phyloP scores from a whole-genome alignment of 164 flowering plant species.

The Berberis vulgaris region DNA sequence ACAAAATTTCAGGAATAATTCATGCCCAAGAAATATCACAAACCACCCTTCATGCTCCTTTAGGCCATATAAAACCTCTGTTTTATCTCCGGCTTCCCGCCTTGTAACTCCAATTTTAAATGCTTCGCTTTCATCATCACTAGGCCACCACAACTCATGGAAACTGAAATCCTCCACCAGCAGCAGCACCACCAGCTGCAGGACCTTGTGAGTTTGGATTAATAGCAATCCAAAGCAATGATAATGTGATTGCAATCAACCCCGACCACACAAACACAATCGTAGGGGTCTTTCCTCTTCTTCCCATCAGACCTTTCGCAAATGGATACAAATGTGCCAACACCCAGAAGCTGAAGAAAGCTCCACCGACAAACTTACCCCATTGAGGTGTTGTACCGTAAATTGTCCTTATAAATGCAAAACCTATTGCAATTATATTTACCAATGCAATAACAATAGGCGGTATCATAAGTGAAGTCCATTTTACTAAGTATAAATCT shows the following conservation, averaged over 20 bases:
- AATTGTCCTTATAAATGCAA: constrained; percentile 47
- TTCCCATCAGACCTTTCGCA: constrained; percentile 83
- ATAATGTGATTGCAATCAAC: constrained; percentile 61
- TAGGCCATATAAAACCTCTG: too few relatives aligned
- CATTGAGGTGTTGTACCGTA: constrained; percentile 49
- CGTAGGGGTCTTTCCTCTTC: constrained; percentile 64
- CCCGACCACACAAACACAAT: constrained; percentile 79
- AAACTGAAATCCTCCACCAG: constrained; percentile 29
- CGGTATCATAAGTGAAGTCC: constrained; percentile 70
- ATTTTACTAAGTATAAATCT: constrained; percentile 57
- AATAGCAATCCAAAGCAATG: constrained; percentile 54
- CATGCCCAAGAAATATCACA: too few relatives aligned
- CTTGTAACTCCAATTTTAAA: too few relatives aligned
- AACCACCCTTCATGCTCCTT: too few relatives aligned
- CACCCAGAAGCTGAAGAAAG: constrained; percentile 79
- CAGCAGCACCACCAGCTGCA: constrained; percentile 16
- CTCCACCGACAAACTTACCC: constrained; percentile 66
- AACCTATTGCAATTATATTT: constrained; percentile 47
- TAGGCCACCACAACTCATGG: constrained; percentile 14
- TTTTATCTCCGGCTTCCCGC: too few relatives aligned
- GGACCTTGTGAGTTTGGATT: constrained; percentile 25
- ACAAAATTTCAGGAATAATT: too few relatives aligned
- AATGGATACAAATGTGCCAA: constrained; percentile 72
- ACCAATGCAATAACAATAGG: constrained; percentile 57
- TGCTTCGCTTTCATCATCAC: not conserved